Evolutionary conservation across 306 rosid genomes (phyloP).

Genomic region (Bauhinia variegata): DNA sequence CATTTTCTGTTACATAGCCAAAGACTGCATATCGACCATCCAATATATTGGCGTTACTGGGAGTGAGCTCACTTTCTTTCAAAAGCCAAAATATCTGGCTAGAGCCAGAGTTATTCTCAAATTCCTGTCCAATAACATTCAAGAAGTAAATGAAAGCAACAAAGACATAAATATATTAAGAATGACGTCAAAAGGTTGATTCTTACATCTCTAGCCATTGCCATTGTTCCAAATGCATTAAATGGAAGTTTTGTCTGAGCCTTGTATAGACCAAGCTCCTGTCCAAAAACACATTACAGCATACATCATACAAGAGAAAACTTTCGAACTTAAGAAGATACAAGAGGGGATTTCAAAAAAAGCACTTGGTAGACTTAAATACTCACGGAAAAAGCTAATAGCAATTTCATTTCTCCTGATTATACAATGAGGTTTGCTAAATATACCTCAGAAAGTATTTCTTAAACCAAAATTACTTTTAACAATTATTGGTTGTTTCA

Average conservation of each 20-base stretch:
- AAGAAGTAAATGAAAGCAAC: slow-evolving; percentile 9
- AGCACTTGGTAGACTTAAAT: background rate
- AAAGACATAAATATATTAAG: background rate
- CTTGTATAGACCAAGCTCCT: slow-evolving; percentile 99
- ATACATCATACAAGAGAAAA: slow-evolving; percentile 14
- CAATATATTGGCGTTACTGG: slow-evolving; percentile 92
- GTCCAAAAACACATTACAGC: slow-evolving; percentile 32
- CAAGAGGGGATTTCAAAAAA: background rate
- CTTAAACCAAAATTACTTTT: background rate
- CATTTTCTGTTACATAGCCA: slow-evolving; percentile 83
- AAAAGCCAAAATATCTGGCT: slow-evolving; percentile 95
- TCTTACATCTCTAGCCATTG: slow-evolving; percentile 98
- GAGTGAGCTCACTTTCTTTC: slow-evolving; percentile 96
- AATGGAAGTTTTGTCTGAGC: slow-evolving; percentile 96
- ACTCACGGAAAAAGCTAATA: slow-evolving; percentile 10
- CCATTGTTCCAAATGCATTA: slow-evolving; percentile 99
- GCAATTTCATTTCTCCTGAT: slow-evolving; percentile 5
- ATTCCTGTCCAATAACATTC: slow-evolving; percentile 59
- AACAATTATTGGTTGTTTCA: background rate
- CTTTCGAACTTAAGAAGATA: slow-evolving; percentile 8
- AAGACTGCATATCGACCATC: slow-evolving; percentile 93
- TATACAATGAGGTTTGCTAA: background rate
- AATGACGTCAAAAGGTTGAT: slow-evolving; percentile 14
- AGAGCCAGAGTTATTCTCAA: slow-evolving; percentile 87
- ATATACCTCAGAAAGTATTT: slow-evolving; percentile 6